These are phyloP conservation scores for Lolium perenne DNA, from an alignment of 176 grass and related monocot species.

Conservation along the genomic window DNA sequence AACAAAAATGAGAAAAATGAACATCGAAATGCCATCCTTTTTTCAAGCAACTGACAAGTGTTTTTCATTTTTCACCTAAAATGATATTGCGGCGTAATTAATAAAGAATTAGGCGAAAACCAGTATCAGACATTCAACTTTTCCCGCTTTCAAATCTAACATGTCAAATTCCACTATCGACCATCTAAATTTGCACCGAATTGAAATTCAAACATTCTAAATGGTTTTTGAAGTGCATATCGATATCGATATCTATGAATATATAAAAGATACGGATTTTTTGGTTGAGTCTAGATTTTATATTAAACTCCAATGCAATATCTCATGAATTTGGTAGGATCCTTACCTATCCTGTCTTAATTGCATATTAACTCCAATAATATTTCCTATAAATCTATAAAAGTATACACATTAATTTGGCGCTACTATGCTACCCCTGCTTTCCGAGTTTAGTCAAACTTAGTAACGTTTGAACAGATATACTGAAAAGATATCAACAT, in stretches of 20 bases:
- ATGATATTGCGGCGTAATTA: not conserved
- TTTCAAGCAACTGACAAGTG: not conserved
- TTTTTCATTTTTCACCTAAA: not conserved
- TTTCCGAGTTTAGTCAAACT: not conserved
- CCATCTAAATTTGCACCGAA: not conserved
- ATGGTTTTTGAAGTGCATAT: not conserved
- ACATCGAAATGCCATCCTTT: not conserved
- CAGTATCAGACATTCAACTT: not conserved
- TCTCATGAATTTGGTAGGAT: not conserved
- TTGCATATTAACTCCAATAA: not conserved
- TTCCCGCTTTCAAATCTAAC: not conserved
- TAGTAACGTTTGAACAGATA: too few species aligned
- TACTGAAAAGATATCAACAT: too few species aligned
- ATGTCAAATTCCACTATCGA: not conserved
- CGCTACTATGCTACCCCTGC: not conserved
- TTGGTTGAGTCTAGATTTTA: not conserved
- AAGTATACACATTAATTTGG: not conserved
- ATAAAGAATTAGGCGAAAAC: not conserved
- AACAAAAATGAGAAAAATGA: not conserved
- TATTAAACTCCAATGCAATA: not conserved
- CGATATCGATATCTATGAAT: not conserved
- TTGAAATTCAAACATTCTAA: not conserved
- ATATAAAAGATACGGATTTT: not conserved
- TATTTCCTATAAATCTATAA: not conserved
- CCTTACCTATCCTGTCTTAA: not conserved